Percentiles rank a stretch among this genome's conserved stretches.
These are phyloP conservation scores for Aristolochia fimbriata DNA, from an alignment of 164 flowering plant genomes.

Conservation along the genomic window DNA sequence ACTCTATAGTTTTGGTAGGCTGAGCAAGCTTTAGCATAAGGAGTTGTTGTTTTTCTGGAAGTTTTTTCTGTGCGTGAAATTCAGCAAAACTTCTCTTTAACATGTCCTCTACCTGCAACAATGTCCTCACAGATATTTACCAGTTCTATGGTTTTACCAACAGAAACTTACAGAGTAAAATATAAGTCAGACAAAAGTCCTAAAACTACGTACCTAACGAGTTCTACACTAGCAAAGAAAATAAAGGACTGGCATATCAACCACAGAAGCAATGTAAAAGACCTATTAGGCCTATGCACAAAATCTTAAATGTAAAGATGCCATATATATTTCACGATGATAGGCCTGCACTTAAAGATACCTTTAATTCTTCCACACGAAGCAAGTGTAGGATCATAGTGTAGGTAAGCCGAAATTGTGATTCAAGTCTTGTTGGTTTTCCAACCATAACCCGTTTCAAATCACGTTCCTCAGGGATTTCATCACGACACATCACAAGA, in stretches of 20 bases:
- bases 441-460: constrained; percentile 73
- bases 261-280: too few species aligned
- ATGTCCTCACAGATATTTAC: constrained; percentile 6
- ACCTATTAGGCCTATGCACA: too few species aligned
- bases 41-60: constrained; percentile 76
- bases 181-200: too few species aligned
- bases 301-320: too few species aligned
- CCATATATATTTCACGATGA: too few species aligned
- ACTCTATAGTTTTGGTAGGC: constrained; percentile 67
- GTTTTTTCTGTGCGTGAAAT: constrained; percentile 91
- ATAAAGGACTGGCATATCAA: too few species aligned
- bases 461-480: constrained; percentile 76
- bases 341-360: constrained; percentile 11
- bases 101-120: constrained; percentile 93
- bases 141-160: constrained; percentile 1
- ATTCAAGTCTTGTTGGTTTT: constrained; percentile 79
- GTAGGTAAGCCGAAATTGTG: constrained; percentile 93
- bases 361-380: constrained; percentile 97
- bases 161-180: not conserved
- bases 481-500: constrained; percentile 88
- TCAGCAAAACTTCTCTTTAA: constrained; percentile 99
- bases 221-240: too few species aligned
- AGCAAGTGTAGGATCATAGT: constrained; percentile 96
- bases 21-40: constrained; percentile 78
- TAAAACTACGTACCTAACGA: too few species aligned